Percentiles rank a stretch among this genome's conserved stretches.
phyloP scores from a whole-genome alignment of 2,329 filamentous ascomycete genomes.

The Sporothrix mexicana region DNA sequence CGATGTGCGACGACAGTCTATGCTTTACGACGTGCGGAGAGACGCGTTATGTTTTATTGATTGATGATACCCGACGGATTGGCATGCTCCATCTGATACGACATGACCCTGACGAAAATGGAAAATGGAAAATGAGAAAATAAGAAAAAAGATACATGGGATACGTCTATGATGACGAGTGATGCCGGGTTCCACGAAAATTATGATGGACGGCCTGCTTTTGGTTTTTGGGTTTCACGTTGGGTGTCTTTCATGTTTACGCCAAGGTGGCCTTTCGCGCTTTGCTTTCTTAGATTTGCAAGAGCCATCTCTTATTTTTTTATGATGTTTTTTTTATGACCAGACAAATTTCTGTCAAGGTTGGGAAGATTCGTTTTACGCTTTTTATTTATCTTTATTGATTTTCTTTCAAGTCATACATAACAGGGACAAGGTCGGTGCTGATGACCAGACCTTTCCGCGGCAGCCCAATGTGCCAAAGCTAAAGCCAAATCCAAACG shows the following conservation, averaged over 20 bases:
- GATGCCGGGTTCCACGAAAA: background rate
- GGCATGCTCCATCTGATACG: background rate
- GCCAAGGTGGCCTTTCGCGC: background rate
- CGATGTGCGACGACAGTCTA: background rate
- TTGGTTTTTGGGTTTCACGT: background rate
- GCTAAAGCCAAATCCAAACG: background rate
- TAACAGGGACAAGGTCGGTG: background rate
- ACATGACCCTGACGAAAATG: background rate
- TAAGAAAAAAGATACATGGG: background rate
- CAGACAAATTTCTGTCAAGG: background rate
- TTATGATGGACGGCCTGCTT: background rate
- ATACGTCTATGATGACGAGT: background rate
- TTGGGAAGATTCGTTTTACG: background rate
- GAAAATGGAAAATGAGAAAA: background rate
- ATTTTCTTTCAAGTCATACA: background rate
- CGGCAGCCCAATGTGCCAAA: conserved; percentile 3
- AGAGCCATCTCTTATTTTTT: conserved; percentile 9
- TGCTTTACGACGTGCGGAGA: background rate
- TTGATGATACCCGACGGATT: conserved; percentile 24
- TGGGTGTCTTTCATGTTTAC: background rate
- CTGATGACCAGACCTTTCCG: background rate
- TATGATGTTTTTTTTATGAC: background rate
- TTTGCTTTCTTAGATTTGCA: conserved; percentile 17
- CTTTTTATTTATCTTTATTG: conserved; percentile 15
- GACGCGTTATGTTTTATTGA: conserved; percentile 5